Conservation (phyloP, 805 yeast species). For the Nakazawaea populi region DNA sequence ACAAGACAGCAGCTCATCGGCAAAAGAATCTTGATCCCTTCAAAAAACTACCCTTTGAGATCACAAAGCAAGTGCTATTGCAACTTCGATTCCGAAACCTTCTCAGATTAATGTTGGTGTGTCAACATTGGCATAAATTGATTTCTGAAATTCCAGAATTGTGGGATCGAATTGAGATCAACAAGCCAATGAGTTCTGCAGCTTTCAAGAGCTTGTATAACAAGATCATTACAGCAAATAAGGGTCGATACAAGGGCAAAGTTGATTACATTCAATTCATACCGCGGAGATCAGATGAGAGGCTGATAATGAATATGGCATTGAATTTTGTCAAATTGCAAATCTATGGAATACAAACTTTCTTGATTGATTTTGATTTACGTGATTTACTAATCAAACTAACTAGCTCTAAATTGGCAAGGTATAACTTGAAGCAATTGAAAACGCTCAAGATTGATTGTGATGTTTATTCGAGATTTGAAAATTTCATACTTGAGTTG, state of each 20-base stretch:
- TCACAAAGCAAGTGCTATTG: slow-evolving; percentile 12
- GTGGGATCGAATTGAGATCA: slow-evolving; percentile 1
- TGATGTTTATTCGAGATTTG: background rate
- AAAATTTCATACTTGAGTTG: background rate
- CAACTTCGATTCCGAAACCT: slow-evolving; percentile 7
- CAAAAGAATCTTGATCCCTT: slow-evolving; percentile 16
- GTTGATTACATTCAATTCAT: background rate
- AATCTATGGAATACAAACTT: background rate
- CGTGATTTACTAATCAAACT: background rate
- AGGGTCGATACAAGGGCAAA: background rate
- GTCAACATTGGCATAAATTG: background rate
- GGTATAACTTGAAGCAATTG: background rate
- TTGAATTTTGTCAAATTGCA: slow-evolving; percentile 6
- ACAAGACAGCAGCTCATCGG: background rate
- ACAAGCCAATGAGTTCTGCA: background rate
- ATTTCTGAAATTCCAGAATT: slow-evolving; percentile 1
- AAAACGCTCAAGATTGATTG: background rate
- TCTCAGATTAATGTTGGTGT: background rate
- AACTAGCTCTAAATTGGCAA: slow-evolving; percentile 2
- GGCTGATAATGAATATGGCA: background rate
- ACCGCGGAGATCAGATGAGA: slow-evolving; percentile 6
- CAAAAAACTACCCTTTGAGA: slow-evolving; percentile 19
- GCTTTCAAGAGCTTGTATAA: slow-evolving; percentile 4
- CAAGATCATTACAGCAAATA: background rate
- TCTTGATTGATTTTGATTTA: background rate